These are phyloP conservation scores for Nemania bipapillata DNA, from an alignment of 2,329 filamentous ascomycete genomes.

Conservation along the genomic window DNA sequence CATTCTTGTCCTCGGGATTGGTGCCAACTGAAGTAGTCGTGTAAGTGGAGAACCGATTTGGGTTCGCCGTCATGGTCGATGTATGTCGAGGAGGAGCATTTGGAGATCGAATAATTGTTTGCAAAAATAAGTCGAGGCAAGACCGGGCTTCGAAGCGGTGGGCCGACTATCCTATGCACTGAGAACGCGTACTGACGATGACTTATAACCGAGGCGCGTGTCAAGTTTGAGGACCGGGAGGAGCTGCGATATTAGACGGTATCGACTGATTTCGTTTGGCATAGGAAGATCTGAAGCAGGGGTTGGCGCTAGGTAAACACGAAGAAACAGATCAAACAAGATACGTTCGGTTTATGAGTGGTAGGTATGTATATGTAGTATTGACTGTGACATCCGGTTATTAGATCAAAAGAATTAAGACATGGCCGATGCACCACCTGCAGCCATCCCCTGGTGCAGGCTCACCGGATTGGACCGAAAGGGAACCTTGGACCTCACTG, in stretches of 20 bases:
- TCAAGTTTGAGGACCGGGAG: neutral
- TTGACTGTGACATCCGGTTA: constrained; percentile 26
- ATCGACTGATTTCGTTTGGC: neutral
- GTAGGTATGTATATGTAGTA: constrained; percentile 15
- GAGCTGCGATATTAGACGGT: constrained; percentile 6
- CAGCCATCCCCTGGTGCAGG: constrained; percentile 31
- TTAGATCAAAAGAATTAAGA: constrained; percentile 27
- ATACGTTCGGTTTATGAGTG: constrained; percentile 6
- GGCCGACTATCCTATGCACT: constrained; percentile 26
- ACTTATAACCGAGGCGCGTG: constrained; percentile 39
- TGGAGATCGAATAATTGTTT: constrained; percentile 27
- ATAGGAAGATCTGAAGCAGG: neutral
- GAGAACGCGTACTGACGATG: constrained; percentile 40
- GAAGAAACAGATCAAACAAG: constrained; percentile 6
- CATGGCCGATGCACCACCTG: constrained; percentile 26
- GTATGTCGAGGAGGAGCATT: constrained; percentile 43
- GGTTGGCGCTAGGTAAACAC: constrained; percentile 3
- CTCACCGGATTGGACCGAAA: constrained; percentile 27
- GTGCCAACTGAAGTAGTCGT: constrained; percentile 62
- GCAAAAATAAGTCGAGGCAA: neutral
- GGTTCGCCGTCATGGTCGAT: constrained; percentile 61
- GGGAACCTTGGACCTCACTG: constrained; percentile 7
- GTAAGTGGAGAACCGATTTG: constrained; percentile 69
- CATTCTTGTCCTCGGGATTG: constrained; percentile 67
- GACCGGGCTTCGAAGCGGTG: constrained; percentile 7